Evolutionary conservation across 2,329 filamentous ascomycete genomes (phyloP).

Genomic region (Atkinsonella hypoxylon): DNA sequence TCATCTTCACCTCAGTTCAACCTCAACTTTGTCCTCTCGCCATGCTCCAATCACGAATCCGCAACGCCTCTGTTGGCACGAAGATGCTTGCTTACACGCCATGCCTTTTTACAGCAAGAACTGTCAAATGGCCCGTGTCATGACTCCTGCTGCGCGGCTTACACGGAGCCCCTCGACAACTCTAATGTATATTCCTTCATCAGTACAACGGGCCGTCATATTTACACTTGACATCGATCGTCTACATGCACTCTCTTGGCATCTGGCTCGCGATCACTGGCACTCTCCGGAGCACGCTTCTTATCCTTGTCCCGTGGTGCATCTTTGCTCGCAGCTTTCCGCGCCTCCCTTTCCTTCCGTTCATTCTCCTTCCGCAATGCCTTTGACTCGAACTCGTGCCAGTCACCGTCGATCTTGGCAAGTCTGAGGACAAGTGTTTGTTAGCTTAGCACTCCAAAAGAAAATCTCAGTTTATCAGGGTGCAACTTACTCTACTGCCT

Average conservation of each 20-base stretch:
- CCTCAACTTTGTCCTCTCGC: background rate
- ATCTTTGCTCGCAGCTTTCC: slow-evolving; percentile 29
- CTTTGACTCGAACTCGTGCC: slow-evolving; percentile 98
- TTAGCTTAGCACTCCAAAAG: background rate
- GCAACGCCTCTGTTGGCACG: background rate
- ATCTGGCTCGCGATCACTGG: slow-evolving; percentile 18
- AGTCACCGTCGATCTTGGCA: slow-evolving; percentile 75
- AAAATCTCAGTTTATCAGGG: background rate
- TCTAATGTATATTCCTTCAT: background rate
- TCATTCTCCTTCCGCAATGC: slow-evolving; percentile 84
- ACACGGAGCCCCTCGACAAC: background rate
- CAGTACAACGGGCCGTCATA: background rate
- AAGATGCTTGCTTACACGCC: background rate
- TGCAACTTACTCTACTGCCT: slow-evolving; percentile 64
- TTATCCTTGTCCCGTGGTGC: slow-evolving; percentile 23
- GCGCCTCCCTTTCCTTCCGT: slow-evolving; percentile 43
- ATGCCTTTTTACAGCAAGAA: background rate
- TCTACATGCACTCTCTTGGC: slow-evolving; percentile 23
- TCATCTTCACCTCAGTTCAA: background rate
- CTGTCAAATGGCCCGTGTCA: background rate
- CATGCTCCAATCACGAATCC: background rate
- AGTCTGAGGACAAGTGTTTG: slow-evolving; percentile 37
- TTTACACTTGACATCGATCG: slow-evolving; percentile 9
- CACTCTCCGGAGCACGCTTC: slow-evolving; percentile 24
- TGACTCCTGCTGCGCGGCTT: background rate